These are phyloP conservation scores for Eucalyptus pauciflora DNA, from an alignment of 345 rosid genomes.

Conservation along the genomic window DNA sequence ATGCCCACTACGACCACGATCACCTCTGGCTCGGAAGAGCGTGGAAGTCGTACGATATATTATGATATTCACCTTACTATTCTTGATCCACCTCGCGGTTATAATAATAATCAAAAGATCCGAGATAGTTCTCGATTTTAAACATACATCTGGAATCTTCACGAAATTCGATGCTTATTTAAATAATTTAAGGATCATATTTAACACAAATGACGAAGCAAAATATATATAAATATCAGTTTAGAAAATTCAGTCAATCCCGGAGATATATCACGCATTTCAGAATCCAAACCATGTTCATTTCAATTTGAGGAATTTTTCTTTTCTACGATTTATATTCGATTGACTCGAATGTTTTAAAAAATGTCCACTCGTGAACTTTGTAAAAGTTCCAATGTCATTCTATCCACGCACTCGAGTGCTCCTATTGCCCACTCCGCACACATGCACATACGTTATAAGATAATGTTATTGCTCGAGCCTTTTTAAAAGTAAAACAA, in stretches of 20 bases:
- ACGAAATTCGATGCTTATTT: background rate
- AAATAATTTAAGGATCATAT: background rate
- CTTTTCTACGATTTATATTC: background rate
- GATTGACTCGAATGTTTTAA: background rate
- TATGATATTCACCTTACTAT: background rate
- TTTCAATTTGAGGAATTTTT: background rate
- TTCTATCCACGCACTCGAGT: background rate
- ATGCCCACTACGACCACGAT: accelerated
- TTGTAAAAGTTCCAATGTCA: background rate
- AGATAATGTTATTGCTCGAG: background rate
- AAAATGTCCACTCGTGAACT: background rate
- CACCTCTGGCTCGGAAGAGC: background rate
- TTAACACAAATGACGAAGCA: background rate
- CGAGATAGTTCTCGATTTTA: background rate
- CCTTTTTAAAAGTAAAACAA: background rate
- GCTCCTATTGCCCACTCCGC: background rate
- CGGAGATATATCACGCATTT: background rate
- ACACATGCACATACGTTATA: background rate
- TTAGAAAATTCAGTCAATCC: background rate
- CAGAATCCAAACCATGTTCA: background rate
- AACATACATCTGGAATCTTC: background rate
- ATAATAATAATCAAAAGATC: background rate
- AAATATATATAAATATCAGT: accelerated
- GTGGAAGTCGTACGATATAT: background rate
- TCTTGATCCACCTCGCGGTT: background rate